Evolutionary conservation across 345 rosid genomes (phyloP), one percentile per base, ranked within the genome.

Genomic region (Syzygium jambos): DNA sequence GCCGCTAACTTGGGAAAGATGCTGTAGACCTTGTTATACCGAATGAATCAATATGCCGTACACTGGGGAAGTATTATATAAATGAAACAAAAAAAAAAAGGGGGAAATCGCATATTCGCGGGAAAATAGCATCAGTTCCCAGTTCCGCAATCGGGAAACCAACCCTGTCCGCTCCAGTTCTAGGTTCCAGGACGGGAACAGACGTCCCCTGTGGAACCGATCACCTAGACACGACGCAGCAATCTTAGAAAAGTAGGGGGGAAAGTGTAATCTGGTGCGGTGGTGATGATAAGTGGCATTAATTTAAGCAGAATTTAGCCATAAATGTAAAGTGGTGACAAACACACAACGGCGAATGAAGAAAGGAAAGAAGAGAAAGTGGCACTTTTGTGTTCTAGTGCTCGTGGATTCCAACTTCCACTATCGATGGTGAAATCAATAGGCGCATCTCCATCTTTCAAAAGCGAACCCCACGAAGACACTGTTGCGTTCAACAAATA

Each of bases 101-200:
- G 9, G 25, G 27, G 19, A 34, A 7, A 4, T 4, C 0, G 1
- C 5, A 13, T 4, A 34, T 34, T 4, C 7, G 3, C 7, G 1
- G 10, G 43, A 41, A 41, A 41, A 41, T 41, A 41, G 43, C 43
- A 41, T 41, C 43, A 41, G 6, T 41, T 41, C 43, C 43, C 43
- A 1, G 43, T 41, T 41, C 6, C 1, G 6, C 43, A 41, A 41
- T 41, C 43, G 43, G 5, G 43, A 41, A 41, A 41, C 43, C 43
- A 6, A 4, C 5, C 43, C 5, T 41, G 43, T 41, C 43, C 46
- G 7, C 46, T 43, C 46, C 1, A 5, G 46, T 43, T 43, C 46
- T 7, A 43, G 7, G 46, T 43, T 43, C 46, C 7, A 43, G 6
- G 46, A 6, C 46, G 46, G 46, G 46, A 43, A 43, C 46, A 43